A percentile compares a stretch with the other conserved stretches of the same genome.
Evolutionary conservation across 768 basidiomycete genomes (phyloP).

Genomic region (Rhizopogon roseolus): DNA sequence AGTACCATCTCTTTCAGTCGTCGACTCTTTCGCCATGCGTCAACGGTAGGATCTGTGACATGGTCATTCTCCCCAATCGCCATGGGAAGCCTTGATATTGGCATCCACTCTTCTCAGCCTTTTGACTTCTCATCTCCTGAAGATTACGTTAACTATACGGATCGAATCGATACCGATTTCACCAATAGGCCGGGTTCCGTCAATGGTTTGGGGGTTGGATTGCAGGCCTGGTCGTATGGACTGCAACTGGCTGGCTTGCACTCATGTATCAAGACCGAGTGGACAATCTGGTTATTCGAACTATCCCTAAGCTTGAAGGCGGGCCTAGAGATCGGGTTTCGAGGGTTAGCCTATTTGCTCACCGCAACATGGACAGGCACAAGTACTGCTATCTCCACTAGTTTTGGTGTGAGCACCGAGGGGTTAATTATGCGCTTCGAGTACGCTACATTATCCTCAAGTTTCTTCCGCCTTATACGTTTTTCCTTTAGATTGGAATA

Average conservation of each 20-base stretch:
- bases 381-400: constrained; percentile 37
- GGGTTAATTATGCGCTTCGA: constrained; percentile 53
- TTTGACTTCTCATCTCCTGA: constrained; percentile 29
- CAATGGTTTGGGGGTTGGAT: constrained; percentile 44
- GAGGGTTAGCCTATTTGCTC: constrained; percentile 38
- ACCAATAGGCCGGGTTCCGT: constrained; percentile 38
- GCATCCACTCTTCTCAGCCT: constrained; percentile 38
- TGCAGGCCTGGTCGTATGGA: constrained; percentile 45
- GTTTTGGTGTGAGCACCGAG: constrained; percentile 36
- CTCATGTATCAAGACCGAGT: constrained; percentile 47
- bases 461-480: constrained; percentile 10
- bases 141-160: constrained; percentile 17
- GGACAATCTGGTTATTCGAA: constrained; percentile 48
- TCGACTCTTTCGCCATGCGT: constrained; percentile 45
- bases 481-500: constrained; percentile 41
- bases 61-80: constrained; percentile 23
- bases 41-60: constrained; percentile 39
- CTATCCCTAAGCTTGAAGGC: constrained; percentile 50
- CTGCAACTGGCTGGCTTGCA: constrained; percentile 41
- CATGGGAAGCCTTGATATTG: constrained; percentile 31
- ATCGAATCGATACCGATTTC: constrained; percentile 16
- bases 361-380: constrained; percentile 47
- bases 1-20: constrained; percentile 42
- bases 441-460: constrained; percentile 29
- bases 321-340: constrained; percentile 43